Base-by-base conservation (phyloP, 495 filamentous ascomycete genomes). In the Podospora didyma region DNA sequence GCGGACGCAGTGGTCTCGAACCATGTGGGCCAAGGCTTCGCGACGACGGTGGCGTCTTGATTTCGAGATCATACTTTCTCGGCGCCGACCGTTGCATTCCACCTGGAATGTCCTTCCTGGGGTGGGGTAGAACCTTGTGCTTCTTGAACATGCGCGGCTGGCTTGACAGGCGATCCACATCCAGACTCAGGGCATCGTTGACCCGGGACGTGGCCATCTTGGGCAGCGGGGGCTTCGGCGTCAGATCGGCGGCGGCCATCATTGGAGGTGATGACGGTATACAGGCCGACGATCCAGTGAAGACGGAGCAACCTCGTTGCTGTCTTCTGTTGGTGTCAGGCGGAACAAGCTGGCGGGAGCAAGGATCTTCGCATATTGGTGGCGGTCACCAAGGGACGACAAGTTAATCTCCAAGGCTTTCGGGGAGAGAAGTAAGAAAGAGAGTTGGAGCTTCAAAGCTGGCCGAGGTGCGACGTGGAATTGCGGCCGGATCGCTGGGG, bases 91-190 rank as follows among this genome's bases (percentile, higher is more conserved):
- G 48, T 24, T 51, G 64, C 47, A 54, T 2, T 12, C 64, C 64
- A 7, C 10, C 46, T 24, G 24, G 14, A 10, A 41, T 41, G 22
- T 72, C 66, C 56, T 61, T 75, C 51, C 66, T 71, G 37, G 79
- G 80, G 54, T 75, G 79, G 34, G 80, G 80, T 21, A 83, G 70
- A 21, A 71, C 66, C 63, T 81, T 82, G 62, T 82, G 80, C 60
- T 73, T 82, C 67, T 75, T 83, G 64, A 83, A 75, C 52, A 75
- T 72, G 37, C 62, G 69, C 64, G 64, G 74, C 21, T 61, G 68
- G 51, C 31, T 56, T 16, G 39, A 56, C 12, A 56, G 24, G 48
- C 59, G 44, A 28, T 62, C 60, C 49, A 51, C 19, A 16, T 55
- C 53, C 49, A 44, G 44, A 28, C 53, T 56, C 11, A 65, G 37